These are phyloP conservation scores for Fusarium mundagurra DNA, from an alignment of 2,329 filamentous ascomycete species.

Conservation along the genomic window DNA sequence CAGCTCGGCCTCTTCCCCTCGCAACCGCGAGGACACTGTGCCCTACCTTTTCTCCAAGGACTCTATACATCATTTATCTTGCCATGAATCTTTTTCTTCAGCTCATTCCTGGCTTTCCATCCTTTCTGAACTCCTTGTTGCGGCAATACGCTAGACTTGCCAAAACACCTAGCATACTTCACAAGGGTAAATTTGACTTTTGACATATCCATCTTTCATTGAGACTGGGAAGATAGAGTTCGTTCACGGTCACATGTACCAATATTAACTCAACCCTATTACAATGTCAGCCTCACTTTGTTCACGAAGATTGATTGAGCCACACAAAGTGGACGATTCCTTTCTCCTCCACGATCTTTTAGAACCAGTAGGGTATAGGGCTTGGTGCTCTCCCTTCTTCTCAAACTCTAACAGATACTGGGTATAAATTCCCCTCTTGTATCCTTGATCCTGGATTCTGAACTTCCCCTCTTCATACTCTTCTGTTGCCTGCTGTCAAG, in stretches of 20 bases:
- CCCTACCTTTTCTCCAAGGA: too few species aligned
- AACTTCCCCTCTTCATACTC: not conserved
- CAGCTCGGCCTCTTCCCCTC: not conserved
- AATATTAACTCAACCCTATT: not conserved
- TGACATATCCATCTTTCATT: not conserved
- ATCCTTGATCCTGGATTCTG: not conserved
- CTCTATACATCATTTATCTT: too few species aligned
- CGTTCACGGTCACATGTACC: too few species aligned
- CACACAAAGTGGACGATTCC: too few species aligned
- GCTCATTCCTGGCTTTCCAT: too few species aligned
- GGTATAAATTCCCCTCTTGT: not conserved
- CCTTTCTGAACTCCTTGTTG: rapidly evolving
- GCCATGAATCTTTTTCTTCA: rapidly evolving
- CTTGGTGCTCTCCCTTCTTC: not conserved
- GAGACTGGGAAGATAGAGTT: too few species aligned
- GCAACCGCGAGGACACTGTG: too few species aligned
- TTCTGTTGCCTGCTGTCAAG: not conserved
- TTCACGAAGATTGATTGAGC: rapidly evolving
- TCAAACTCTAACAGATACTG: not conserved
- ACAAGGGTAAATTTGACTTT: not conserved
- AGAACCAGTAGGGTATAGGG: not conserved
- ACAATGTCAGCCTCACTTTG: rapidly evolving
- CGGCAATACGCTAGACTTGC: too few species aligned
- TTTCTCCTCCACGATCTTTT: not conserved
- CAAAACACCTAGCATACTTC: not conserved